Evolutionary conservation across 495 filamentous ascomycete species (phyloP), one percentile per base, ranked within the genome.

Genomic region (Hypoxylon intermedium): DNA sequence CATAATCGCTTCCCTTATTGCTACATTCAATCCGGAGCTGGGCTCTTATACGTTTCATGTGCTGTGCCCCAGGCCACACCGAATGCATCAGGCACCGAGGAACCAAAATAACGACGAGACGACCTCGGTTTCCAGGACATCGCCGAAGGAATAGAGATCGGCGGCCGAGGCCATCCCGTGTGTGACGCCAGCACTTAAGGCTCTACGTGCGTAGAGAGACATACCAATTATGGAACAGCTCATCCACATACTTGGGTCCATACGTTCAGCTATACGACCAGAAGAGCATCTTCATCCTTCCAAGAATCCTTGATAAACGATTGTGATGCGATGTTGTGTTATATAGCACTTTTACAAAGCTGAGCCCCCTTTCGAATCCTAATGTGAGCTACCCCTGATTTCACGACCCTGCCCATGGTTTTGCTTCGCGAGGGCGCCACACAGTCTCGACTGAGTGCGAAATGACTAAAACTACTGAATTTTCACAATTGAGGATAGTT

Each of bases 91-190:
- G 42, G 16, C 49, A 23, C 33, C 41, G 23, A 28, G 31, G 46
- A 43, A 53, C 30, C 47, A 20, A 15, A 46, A 51, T 30, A 41
- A 41, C 38, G 20, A n/a, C 18, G 18, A 13, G 13, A 26, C 5
- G 23, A 24, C 28, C 56, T 60, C 52, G 56, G 52, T 43, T 41
- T 48, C 21, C 34, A 41, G 11, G 34, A 46, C 57, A 60, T 53
- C 62, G 62, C 62, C 62, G 62, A 65, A 57, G 61, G 55, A 65
- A 60, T 53, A 40, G 33, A 12, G 62, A 60, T 65, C 56, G 19
- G 56, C 62, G 46, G 56, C 36, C 47, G 62, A 38, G 51, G 36
- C 38, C 50, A 52, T 65, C 45, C 61, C 51, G 50, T 38, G 16
- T 19, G 44, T 55, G 30, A 52, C 55, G 40, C 56, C 50, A 60